Evolutionary conservation across 208 protist species (phyloP).

Genomic region (Trypanosomatidae sp.): DNA sequence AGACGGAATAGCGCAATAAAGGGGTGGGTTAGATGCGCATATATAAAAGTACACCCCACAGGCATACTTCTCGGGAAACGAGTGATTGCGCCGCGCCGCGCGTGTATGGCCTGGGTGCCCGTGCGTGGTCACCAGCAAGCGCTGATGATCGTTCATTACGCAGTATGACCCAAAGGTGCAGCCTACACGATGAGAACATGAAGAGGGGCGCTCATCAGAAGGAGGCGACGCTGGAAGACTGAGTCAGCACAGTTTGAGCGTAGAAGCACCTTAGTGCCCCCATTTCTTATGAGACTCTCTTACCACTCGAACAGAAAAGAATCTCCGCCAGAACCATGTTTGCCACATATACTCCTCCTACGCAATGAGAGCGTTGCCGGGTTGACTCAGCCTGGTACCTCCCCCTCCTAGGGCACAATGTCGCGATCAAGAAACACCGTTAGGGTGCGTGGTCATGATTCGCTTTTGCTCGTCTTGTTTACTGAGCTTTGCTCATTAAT

Average conservation of each 20-base stretch:
- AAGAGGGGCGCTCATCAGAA: neutral
- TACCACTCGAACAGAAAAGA: conserved; percentile 7
- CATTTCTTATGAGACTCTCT: neutral
- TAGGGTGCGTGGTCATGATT: neutral
- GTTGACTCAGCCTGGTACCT: neutral
- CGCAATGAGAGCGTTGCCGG: neutral
- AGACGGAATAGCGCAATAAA: neutral
- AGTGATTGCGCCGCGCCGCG: neutral
- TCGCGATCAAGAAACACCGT: neutral
- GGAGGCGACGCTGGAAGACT: neutral
- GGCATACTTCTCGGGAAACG: neutral
- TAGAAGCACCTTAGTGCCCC: neutral
- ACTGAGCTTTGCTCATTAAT: neutral
- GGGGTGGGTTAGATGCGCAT: neutral
- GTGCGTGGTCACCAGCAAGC: neutral
- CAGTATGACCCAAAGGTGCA: neutral
- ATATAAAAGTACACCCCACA: neutral
- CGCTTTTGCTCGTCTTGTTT: neutral
- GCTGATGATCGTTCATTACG: neutral
- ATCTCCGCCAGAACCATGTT: neutral
- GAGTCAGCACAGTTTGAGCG: neutral
- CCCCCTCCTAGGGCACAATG: neutral
- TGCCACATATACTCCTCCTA: neutral
- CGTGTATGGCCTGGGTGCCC: neutral
- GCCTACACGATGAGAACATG: neutral